Evolutionary conservation across 306 rosid species (phyloP).

Genomic region (Cucurbita moschata): DNA sequence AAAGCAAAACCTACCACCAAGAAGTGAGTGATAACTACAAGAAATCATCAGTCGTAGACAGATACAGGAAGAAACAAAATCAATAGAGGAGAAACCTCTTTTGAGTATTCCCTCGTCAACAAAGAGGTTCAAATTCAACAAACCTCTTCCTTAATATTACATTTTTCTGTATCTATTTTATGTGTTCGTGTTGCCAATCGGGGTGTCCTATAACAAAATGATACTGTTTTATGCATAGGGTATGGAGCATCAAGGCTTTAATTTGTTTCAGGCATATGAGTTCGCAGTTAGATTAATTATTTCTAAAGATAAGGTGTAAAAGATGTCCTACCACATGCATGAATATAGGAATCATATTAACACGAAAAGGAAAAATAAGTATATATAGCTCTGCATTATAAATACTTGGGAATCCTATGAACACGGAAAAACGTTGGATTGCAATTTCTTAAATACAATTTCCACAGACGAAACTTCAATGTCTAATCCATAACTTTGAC

Average conservation of each 20-base stretch:
- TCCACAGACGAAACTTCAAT: slow-evolving; percentile 46
- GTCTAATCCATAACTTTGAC: slow-evolving; percentile 67
- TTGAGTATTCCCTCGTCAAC: not conserved
- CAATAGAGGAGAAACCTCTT: not conserved
- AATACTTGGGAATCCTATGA: slow-evolving; percentile 20
- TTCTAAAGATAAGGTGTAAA: not conserved
- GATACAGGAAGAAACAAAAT: not conserved
- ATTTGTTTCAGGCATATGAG: not conserved
- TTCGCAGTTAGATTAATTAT: no score
- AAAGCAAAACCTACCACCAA: not conserved
- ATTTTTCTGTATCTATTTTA: not conserved
- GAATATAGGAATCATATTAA: not conserved
- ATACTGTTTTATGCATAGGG: no score
- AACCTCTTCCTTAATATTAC: not conserved
- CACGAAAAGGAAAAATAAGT: not conserved
- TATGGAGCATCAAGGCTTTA: not conserved
- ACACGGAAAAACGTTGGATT: slow-evolving; percentile 17
- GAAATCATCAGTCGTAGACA: not conserved
- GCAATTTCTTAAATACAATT: slow-evolving; percentile 38
- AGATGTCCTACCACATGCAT: not conserved
- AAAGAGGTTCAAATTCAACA: not conserved
- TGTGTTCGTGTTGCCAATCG: not conserved
- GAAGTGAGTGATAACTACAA: not conserved
- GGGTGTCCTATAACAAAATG: no score
- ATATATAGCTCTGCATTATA: not conserved